phyloP scores from a whole-genome alignment of 2,329 filamentous ascomycete genomes.

The Fusarium sp. region DNA sequence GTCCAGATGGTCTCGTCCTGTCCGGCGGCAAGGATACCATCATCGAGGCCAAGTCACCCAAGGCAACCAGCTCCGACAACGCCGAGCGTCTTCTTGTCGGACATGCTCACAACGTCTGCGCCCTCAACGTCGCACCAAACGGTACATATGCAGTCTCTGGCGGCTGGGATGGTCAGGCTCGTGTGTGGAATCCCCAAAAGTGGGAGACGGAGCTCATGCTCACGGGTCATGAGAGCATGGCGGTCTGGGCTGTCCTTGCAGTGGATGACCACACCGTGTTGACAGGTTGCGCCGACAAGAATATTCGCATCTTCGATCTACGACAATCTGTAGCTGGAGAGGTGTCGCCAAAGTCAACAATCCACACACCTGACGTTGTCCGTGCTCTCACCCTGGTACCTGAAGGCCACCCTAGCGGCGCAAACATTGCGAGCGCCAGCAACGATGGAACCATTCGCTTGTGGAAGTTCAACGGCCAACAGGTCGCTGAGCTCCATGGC shows the following conservation, averaged over 20 bases:
- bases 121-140: constrained; percentile 77
- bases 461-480: constrained; percentile 81
- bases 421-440: constrained; percentile 92
- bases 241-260: constrained; percentile 91
- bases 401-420: constrained; percentile 75
- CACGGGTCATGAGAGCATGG: constrained; percentile 74
- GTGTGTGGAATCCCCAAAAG: constrained; percentile 83
- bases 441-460: constrained; percentile 90
- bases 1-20: constrained; percentile 80
- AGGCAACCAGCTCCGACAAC: constrained; percentile 71
- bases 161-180: constrained; percentile 89
- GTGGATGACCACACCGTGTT: constrained; percentile 81
- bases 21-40: constrained; percentile 92
- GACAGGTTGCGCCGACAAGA: constrained; percentile 91
- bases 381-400: constrained; percentile 88
- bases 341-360: constrained; percentile 60
- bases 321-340: constrained; percentile 64
- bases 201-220: constrained; percentile 81
- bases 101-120: constrained; percentile 86
- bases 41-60: constrained; percentile 84
- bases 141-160: constrained; percentile 84
- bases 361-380: constrained; percentile 79
- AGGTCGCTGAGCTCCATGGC: constrained; percentile 79
- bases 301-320: constrained; percentile 83
- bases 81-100: constrained; percentile 87